Conservation (phyloP, 108 stramenopile genomes). For the Fistulifera pelliculosa region DNA sequence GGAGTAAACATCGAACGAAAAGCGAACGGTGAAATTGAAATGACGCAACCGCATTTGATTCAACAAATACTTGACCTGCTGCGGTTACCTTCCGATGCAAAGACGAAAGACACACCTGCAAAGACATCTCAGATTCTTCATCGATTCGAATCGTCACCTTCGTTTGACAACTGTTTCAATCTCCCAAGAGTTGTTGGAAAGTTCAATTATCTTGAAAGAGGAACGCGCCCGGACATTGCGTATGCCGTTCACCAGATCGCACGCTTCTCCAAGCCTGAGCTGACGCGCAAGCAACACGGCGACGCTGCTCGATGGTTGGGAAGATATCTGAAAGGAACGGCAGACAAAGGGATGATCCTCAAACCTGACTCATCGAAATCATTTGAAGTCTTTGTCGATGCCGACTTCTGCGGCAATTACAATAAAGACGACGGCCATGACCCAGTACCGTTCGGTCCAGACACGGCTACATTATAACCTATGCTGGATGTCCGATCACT, state of each 20-base stretch:
- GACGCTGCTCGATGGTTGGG: constrained; percentile 14
- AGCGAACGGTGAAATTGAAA: constrained; percentile 7
- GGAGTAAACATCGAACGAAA: constrained; percentile 24
- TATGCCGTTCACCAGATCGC: constrained; percentile 22
- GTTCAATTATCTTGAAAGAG: constrained; percentile 26
- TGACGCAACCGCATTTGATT: constrained; percentile 24
- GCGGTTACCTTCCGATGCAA: background rate
- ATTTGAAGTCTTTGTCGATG: constrained; percentile 36
- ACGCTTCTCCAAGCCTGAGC: constrained; percentile 12
- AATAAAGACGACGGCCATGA: constrained; percentile 1
- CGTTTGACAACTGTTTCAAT: constrained; percentile 16
- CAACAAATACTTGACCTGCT: constrained; percentile 16
- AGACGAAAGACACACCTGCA: constrained; percentile 8
- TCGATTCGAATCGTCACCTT: background rate
- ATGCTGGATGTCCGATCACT: constrained; percentile 10
- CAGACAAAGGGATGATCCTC: constrained; percentile 16
- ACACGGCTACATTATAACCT: constrained; percentile 10
- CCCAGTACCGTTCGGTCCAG: constrained; percentile 9
- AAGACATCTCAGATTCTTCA: constrained; percentile 1
- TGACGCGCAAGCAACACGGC: constrained; percentile 19
- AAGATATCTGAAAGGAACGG: constrained; percentile 17
- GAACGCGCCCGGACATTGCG: constrained; percentile 14
- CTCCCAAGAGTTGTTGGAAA: constrained; percentile 22
- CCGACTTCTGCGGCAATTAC: constrained; percentile 12
- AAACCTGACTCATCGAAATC: constrained; percentile 7